Evolutionary conservation across 768 basidiomycete genomes (phyloP), one percentile per base, ranked within the genome.

Genomic region (Tulasnella sp.): DNA sequence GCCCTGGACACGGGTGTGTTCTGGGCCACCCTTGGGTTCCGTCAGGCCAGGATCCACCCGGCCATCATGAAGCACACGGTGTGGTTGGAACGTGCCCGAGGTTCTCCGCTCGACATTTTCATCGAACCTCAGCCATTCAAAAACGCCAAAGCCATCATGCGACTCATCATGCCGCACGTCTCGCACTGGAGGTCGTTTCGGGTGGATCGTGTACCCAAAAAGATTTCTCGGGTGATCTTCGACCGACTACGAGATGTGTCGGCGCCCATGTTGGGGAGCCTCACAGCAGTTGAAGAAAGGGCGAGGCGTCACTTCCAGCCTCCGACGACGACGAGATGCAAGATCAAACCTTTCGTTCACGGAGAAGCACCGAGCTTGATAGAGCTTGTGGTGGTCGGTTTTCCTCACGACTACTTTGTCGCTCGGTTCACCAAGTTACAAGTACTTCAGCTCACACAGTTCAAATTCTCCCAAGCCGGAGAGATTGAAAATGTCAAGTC

Each of bases 401-500:
- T 68, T 34, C 62, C 62, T 5, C 18, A 68, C 14, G 62, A 68
- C 27, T 18, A 68, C 27, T 68, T 68, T 14, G 6, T 68, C 7
- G 34, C 3, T 12, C 21, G 27, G 62, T 68, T 68, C 62, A 27
- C n/a, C 62, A 31, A 6, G 8, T 16, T 68, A 3, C 27, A 68
- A 34, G 34, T 27, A 3, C 62, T 68, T 34, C n/a, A 14, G 4
- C n/a, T 68, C 27, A 14, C 62, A 12, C n/a, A 34, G 3, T 31
- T n/a, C n/a, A 3, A 68, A 3, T 68, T 68, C n/a, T 2, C 3
- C 2, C 1, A 3, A 27, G 62, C 31, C 14, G 34, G 31, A 31
- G 88, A 90, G 18, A 96, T 95, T 83, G 82, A 85, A 19, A 94
- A 97, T 83, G 81, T 97, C 34, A 92, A 93, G 81, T 80, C 92